phyloP scores from a whole-genome alignment of 495 filamentous ascomycete species.

The Eremomyces bilateralis region DNA sequence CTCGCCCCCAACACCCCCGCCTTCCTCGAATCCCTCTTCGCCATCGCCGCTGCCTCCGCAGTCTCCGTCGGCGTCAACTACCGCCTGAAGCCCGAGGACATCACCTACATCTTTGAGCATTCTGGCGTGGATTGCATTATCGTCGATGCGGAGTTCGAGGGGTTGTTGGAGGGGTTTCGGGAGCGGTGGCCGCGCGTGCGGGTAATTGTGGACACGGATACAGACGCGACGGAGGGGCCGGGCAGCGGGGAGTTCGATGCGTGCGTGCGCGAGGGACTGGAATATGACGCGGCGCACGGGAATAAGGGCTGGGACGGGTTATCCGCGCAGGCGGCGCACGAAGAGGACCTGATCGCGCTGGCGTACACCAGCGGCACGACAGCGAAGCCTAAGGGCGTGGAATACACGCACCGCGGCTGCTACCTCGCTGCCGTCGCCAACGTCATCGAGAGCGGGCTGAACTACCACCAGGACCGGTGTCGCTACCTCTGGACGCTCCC shows the following conservation, averaged over 20 bases:
- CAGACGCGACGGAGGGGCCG: slow-evolving; percentile 52
- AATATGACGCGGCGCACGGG: slow-evolving; percentile 39
- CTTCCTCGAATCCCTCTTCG: slow-evolving; percentile 78
- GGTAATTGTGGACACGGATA: slow-evolving; percentile 69
- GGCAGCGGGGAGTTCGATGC: slow-evolving; percentile 63
- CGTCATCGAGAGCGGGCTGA: slow-evolving; percentile 71
- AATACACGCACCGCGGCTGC: slow-evolving; percentile 69
- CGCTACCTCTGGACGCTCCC: slow-evolving; percentile 83
- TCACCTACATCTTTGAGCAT: slow-evolving; percentile 75
- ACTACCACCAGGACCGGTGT: slow-evolving; percentile 40
- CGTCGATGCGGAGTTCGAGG: slow-evolving; percentile 56
- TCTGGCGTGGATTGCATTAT: slow-evolving; percentile 74
- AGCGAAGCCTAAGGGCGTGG: slow-evolving; percentile 76
- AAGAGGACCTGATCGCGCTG: slow-evolving; percentile 65
- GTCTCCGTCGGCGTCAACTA: slow-evolving; percentile 70
- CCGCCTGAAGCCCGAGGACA: slow-evolving; percentile 67
- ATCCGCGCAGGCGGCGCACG: slow-evolving; percentile 39
- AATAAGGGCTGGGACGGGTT: slow-evolving; percentile 57
- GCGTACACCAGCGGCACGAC: slow-evolving; percentile 91
- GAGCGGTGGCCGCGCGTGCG: slow-evolving; percentile 34
- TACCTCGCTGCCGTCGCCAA: slow-evolving; percentile 77
- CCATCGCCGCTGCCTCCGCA: slow-evolving; percentile 63
- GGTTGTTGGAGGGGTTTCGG: slow-evolving; percentile 43
- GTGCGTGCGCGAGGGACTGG: slow-evolving; percentile 60
- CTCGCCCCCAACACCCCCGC: slow-evolving; percentile 84